Percentiles rank a stretch among this genome's conserved stretches.
Evolutionary conservation across 495 filamentous ascomycete genomes (phyloP).

Genomic region (Zalerion maritima): DNA sequence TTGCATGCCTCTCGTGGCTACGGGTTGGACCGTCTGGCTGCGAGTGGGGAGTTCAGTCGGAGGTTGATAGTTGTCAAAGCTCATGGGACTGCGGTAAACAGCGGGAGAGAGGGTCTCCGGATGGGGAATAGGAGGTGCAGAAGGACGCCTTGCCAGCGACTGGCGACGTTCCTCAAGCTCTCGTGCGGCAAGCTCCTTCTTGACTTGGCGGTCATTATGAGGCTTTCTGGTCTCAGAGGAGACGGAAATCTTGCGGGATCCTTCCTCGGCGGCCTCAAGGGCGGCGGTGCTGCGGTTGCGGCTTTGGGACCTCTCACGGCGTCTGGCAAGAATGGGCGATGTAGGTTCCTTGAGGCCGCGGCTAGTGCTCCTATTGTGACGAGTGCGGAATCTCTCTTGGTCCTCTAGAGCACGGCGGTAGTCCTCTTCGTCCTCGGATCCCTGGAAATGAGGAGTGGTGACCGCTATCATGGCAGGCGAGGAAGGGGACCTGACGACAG

Average conservation of each 20-base stretch:
- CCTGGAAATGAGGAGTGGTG: conserved; percentile 23
- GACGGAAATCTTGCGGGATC: conserved; percentile 7
- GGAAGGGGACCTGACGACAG: conserved; percentile 57
- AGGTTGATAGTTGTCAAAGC: conserved; percentile 20
- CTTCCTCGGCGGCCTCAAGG: conserved; percentile 8
- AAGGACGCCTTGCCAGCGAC: conserved; percentile 65
- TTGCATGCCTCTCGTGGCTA: conserved; percentile 25
- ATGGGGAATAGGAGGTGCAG: conserved; percentile 63
- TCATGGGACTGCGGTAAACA: conserved; percentile 18
- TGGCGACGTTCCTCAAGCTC: conserved; percentile 77
- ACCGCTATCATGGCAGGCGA: conserved; percentile 58
- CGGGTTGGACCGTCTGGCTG: conserved; percentile 32
- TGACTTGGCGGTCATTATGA: conserved; percentile 36
- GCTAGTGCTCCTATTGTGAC: conserved; percentile 45
- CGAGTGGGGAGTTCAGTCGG: conserved; percentile 25
- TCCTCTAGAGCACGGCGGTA: conserved; percentile 45
- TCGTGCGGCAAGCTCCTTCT: conserved; percentile 66
- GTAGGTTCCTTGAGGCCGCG: conserved; percentile 29
- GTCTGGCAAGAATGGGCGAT: conserved; percentile 34
- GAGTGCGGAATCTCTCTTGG: conserved; percentile 43
- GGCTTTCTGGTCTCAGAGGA: conserved; percentile 23
- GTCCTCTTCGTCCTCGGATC: conserved; percentile 43
- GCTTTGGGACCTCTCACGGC: conserved; percentile 35
- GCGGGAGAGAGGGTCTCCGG: conserved; percentile 46
- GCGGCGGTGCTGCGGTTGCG: conserved; percentile 24